These are phyloP conservation scores for Pythium utonaiense DNA, from an alignment of 352 stramenopile genomes.

Conservation along the genomic window DNA sequence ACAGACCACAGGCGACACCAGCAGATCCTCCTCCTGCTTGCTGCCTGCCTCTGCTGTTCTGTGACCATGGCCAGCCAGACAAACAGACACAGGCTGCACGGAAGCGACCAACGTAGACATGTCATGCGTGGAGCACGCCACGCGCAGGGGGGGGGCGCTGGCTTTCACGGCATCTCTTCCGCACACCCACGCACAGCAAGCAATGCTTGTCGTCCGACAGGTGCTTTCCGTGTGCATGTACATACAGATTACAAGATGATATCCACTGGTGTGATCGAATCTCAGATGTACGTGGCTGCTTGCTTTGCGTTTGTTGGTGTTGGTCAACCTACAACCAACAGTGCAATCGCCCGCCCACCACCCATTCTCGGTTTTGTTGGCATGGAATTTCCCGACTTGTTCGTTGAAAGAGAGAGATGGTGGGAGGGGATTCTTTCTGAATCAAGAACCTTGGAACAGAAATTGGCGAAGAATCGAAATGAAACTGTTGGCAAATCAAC, in stretches of 20 bases:
- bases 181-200: neutral
- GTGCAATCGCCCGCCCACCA: too few species aligned
- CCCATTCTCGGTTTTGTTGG: too few species aligned
- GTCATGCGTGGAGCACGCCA: neutral
- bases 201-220: neutral
- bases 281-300: neutral
- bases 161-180: neutral
- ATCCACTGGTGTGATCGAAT: too few species aligned
- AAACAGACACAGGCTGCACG: neutral
- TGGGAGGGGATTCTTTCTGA: slow-evolving; percentile 10
- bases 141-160: too few species aligned
- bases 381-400: too few species aligned
- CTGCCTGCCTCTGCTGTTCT: neutral
- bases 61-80: neutral
- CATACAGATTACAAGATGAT: too few species aligned
- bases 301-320: neutral
- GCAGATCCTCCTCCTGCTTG: too few species aligned
- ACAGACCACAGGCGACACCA: neutral
- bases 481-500: neutral
- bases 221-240: neutral
- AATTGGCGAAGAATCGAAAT: neutral
- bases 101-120: too few species aligned
- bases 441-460: slow-evolving; percentile 13
- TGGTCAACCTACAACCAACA: too few species aligned
- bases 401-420: too few species aligned